Conservation (phyloP, 495 filamentous ascomycete genomes). For the Amphirosellinia nigrospora region DNA sequence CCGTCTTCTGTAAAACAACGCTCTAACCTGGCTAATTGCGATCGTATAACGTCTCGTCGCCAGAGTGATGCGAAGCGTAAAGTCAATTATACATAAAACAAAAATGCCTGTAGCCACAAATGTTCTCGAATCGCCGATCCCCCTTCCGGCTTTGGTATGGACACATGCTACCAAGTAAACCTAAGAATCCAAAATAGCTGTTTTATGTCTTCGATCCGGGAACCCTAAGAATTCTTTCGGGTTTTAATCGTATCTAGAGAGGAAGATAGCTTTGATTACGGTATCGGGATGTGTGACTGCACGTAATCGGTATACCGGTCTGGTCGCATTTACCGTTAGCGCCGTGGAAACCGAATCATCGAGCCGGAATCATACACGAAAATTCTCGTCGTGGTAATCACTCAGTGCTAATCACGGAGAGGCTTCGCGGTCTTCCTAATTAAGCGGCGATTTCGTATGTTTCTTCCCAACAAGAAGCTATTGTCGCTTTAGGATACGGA, state of each 20-base stretch:
- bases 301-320: neutral
- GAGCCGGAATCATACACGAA: neutral
- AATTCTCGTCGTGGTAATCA: neutral
- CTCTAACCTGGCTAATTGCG: neutral
- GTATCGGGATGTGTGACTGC: neutral
- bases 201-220: neutral
- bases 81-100: neutral
- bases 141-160: neutral
- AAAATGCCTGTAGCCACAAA: neutral
- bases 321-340: neutral
- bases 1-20: neutral
- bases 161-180: neutral
- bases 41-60: neutral
- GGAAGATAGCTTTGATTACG: neutral
- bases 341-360: neutral
- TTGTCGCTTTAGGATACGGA: no score
- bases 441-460: neutral
- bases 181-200: neutral
- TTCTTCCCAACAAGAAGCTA: neutral
- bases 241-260: no score
- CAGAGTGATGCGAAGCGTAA: neutral
- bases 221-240: neutral
- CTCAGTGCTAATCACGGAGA: neutral
- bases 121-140: neutral
- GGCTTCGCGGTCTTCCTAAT: neutral